Conservation (phyloP, 345 rosid genomes). For the Sisymbrium altissimum region DNA sequence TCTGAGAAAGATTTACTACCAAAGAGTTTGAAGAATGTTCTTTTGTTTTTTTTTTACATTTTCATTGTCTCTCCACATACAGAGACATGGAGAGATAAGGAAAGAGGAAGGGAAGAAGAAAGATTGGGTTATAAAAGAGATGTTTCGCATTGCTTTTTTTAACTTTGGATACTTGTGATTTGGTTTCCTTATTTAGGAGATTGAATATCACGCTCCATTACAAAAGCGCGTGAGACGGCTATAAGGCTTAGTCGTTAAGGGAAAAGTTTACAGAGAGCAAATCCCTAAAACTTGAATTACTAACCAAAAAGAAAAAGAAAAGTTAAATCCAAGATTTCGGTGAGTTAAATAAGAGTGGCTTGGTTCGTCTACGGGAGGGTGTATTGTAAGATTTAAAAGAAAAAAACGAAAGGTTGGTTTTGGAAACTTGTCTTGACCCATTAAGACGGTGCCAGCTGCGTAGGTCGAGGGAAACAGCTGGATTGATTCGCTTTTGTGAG, state of each 20-base stretch:
- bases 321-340: background rate
- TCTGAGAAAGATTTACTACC: background rate
- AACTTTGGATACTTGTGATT: constrained; percentile 31
- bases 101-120: constrained; percentile 19
- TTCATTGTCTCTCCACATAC: constrained; percentile 38
- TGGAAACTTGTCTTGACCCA: constrained; percentile 28
- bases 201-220: background rate
- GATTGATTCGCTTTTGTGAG: constrained; percentile 11
- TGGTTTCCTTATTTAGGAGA: constrained; percentile 11
- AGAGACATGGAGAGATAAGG: constrained; percentile 36
- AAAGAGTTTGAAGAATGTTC: constrained; percentile 20
- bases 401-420: constrained; percentile 16
- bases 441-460: constrained; percentile 32
- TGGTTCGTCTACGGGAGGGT: constrained; percentile 3
- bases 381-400: background rate
- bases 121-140: constrained; percentile 33
- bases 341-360: background rate
- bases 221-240: constrained; percentile 19
- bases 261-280: constrained; percentile 1
- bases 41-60: background rate
- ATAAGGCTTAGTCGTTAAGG: constrained; percentile 29
- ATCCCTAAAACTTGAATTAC: constrained; percentile 10
- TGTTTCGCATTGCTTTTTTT: background rate
- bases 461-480: constrained; percentile 32
- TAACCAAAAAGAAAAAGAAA: background rate